These are phyloP conservation scores for Mentha longifolia DNA, from an alignment of 257 asterid genomes.

Conservation along the genomic window DNA sequence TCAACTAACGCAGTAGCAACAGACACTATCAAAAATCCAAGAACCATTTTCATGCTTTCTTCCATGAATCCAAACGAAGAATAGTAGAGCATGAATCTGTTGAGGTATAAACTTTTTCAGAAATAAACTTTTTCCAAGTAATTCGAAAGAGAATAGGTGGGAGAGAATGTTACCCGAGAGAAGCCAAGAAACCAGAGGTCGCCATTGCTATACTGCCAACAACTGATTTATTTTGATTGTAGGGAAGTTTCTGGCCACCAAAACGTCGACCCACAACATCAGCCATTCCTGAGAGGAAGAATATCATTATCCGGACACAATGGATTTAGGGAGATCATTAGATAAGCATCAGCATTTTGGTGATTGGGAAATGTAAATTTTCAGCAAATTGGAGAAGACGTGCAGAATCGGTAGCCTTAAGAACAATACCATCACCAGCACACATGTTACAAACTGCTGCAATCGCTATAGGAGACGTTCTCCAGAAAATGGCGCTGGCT, in stretches of 20 bases:
- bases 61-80: conserved; percentile 73
- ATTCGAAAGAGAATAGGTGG: conserved; percentile 22
- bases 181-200: conserved; percentile 78
- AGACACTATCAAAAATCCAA: conserved; percentile 67
- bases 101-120: conserved; percentile 29
- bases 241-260: conserved; percentile 77
- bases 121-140: not conserved
- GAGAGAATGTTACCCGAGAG: conserved; percentile 62
- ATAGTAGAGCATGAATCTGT: conserved; percentile 87
- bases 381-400: not conserved
- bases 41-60: conserved; percentile 60
- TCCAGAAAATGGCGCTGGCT: conserved; percentile 86
- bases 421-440: conserved; percentile 88
- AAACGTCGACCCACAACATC: conserved; percentile 87
- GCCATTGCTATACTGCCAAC: conserved; percentile 80
- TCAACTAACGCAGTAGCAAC: conserved; percentile 79
- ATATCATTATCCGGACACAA: no score
- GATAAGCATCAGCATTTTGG: conserved; percentile 11
- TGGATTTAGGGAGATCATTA: conserved; percentile 5
- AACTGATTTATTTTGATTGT: conserved; percentile 73
- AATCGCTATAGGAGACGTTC: conserved; percentile 84
- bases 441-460: conserved; percentile 89
- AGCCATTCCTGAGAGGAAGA: conserved; percentile 67
- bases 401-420: not conserved
- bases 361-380: not conserved